phyloP scores from a whole-genome alignment of 768 basidiomycete species.

The Mrakia gelida region DNA sequence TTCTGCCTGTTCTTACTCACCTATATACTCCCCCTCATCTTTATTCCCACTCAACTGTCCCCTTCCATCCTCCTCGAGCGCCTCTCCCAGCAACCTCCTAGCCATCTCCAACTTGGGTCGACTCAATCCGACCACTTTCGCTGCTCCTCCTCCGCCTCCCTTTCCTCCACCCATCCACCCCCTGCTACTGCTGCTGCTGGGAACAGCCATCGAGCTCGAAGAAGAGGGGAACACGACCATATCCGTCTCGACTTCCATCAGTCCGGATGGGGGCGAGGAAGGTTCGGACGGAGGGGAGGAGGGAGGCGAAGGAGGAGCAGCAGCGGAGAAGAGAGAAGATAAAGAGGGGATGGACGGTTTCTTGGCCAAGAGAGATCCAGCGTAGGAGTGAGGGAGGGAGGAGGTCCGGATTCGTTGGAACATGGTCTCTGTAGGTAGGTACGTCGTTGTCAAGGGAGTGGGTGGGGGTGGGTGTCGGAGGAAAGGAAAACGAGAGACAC shows the following conservation, averaged over 20 bases:
- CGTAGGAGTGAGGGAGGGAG: not conserved
- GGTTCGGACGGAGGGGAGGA: not conserved
- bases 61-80: constrained; percentile 1
- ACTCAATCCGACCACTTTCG: not conserved
- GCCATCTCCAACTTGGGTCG: not conserved
- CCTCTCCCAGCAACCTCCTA: not conserved
- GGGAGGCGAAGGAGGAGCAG: not conserved
- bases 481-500: too few relatives aligned
- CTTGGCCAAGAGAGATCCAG: not conserved
- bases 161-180: constrained; percentile 2
- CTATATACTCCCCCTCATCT: not conserved
- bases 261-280: not conserved
- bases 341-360: not conserved
- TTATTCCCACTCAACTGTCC: not conserved
- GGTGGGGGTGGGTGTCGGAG: too few relatives aligned
- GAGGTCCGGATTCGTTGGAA: not conserved
- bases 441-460: too few relatives aligned
- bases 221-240: not conserved
- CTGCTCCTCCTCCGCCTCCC: not conserved
- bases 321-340: not conserved
- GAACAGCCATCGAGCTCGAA: not conserved
- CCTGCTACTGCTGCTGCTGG: not conserved
- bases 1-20: not conserved
- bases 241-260: not conserved
- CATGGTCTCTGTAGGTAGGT: not conserved